Base-by-base conservation (phyloP, 1,139 yeast genomes). In the Suhomyces guaymorum region DNA sequence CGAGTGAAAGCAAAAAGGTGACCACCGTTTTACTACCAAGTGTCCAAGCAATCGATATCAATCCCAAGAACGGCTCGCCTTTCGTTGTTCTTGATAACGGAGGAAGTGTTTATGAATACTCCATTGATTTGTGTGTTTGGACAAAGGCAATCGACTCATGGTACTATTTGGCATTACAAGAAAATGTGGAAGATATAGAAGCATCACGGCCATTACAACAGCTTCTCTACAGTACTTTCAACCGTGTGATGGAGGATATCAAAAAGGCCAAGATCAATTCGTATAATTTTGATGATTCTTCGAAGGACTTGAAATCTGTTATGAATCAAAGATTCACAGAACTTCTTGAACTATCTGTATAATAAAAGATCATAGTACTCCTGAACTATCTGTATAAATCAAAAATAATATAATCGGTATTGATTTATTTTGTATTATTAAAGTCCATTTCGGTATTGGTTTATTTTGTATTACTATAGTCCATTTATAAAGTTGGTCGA, bases 111-210 rank as follows among this genome's bases (percentile, higher is more conserved):
- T 78, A 57, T 47, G 50, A 55, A 7, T 80, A 63, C 47, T 66
- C 72, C 4, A 11, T 44, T 1, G 66, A 57, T 5, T 44, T 79
- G 35, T 57, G 52, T 37, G 52, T 58, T 11, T 80, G 86, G 86
- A 52, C 61, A 1, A 69, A 61, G 37, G 52, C 64, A 0, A 49
- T 73, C 12, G 80, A 76, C 41, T 63, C 77, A 1, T 75, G 79
- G 78, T 71, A 70, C 42, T 61, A 48, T 35, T 45, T 54, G 8
- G 54, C 57, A 2, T 31, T 44, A 9, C 44, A 41, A 8, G 28
- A 30, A 4, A 14, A 30, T 5, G 22, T 22, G 1, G 28, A 29
- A 6, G 28, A 32, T 5, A 43, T 38, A 12, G 7, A 12, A 3
- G 14, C 23, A 14, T 16, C 24, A 4, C 14, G 26, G 23, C 30